These are phyloP conservation scores for Evansstolkia leycettana DNA, from an alignment of 495 filamentous ascomycete genomes.

Conservation along the genomic window DNA sequence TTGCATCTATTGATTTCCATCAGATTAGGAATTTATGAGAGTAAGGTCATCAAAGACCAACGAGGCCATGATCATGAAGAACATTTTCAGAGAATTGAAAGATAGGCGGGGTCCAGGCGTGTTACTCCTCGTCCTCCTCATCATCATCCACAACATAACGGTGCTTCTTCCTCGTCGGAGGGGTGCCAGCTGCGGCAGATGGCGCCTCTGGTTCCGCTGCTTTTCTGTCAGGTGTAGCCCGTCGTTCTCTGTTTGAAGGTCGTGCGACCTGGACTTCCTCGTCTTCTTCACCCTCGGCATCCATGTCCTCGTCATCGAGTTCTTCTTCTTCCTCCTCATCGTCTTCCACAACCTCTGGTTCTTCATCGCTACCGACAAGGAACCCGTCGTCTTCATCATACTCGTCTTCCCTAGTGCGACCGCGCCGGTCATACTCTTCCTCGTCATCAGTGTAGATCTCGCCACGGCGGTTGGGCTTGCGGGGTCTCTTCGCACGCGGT, in stretches of 20 bases:
- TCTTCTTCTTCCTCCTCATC: slow-evolving; percentile 54
- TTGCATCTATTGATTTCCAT: no score
- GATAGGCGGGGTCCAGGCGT: no score
- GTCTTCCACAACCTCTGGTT: slow-evolving; percentile 43
- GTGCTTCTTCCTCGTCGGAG: slow-evolving; percentile 32
- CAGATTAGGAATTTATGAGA: no score
- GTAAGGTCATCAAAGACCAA: no score
- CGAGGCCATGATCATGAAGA: no score
- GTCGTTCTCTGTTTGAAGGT: slow-evolving; percentile 14
- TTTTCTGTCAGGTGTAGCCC: slow-evolving; percentile 8
- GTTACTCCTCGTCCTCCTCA: slow-evolving; percentile 22
- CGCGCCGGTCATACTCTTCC: slow-evolving; percentile 50
- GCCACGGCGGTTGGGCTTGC: slow-evolving; percentile 33
- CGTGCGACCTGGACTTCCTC: slow-evolving; percentile 16
- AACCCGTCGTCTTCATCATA: slow-evolving; percentile 77
- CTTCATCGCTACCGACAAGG: slow-evolving; percentile 63
- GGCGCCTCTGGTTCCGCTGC: background rate
- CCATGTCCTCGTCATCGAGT: slow-evolving; percentile 44
- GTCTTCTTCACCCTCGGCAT: slow-evolving; percentile 47
- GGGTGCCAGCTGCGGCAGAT: slow-evolving; percentile 14
- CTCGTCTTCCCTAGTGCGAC: slow-evolving; percentile 58
- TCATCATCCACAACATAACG: slow-evolving; percentile 36
- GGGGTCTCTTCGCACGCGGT: slow-evolving; percentile 29
- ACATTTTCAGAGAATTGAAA: no score
- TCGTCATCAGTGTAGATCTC: slow-evolving; percentile 45